phyloP scores from a whole-genome alignment of 805 yeast genomes.

The Candida cerambycidarum region DNA sequence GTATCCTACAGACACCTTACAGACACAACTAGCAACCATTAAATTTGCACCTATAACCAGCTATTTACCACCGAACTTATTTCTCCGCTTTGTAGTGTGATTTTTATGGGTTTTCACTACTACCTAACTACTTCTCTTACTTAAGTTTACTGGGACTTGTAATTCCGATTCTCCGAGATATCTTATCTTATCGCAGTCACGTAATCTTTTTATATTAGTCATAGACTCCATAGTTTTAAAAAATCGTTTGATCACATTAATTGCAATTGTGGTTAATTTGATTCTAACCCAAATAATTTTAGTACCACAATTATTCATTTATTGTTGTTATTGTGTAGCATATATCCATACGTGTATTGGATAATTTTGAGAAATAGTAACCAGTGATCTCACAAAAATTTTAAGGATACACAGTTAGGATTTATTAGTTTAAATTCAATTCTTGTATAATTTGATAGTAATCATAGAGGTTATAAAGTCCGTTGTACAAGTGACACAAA shows the following conservation, averaged over 20 bases:
- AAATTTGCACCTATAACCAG: too few relatives aligned
- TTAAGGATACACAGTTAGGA: constrained; percentile 6
- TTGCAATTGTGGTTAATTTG: neutral
- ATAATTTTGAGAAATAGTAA: neutral
- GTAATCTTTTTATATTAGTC: constrained; percentile 4
- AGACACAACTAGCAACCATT: constrained; percentile 4
- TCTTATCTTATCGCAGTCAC: constrained; percentile 9
- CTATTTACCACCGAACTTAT: too few relatives aligned
- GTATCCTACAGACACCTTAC: constrained; percentile 3
- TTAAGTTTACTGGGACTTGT: neutral
- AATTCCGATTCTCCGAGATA: constrained; percentile 1
- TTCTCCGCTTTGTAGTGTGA: too few relatives aligned
- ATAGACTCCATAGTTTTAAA: neutral
- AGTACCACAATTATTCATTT: neutral
- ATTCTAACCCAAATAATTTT: neutral
- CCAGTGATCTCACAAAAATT: neutral
- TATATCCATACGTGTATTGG: neutral
- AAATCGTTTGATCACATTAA: neutral
- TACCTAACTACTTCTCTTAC: neutral
- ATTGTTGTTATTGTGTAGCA: neutral
- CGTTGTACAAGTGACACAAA: too few relatives aligned
- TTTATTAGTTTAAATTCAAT: constrained; percentile 2
- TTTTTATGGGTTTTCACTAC: too few relatives aligned
- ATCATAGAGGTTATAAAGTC: neutral
- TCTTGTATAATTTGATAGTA: neutral